Conservation (phyloP, 169 alveolate species). For the Cryptosporidium andersoni region DNA sequence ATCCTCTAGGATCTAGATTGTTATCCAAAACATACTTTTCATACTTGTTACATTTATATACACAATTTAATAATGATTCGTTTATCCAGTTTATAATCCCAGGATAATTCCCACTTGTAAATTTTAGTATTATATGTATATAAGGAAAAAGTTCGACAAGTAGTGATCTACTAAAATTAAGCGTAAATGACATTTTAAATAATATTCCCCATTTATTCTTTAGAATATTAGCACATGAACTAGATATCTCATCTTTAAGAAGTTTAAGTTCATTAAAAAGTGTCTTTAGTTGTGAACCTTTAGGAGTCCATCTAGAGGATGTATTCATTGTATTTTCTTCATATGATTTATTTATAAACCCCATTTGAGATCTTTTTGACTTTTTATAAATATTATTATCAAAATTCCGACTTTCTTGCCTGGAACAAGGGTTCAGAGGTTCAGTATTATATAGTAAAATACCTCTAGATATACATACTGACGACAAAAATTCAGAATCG, state of each 20-base stretch:
- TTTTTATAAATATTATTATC: background rate
- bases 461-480: constrained; percentile 51
- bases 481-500: background rate
- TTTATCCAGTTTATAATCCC: background rate
- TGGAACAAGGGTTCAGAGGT: constrained; percentile 58
- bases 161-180: background rate
- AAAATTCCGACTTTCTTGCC: constrained; percentile 26
- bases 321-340: constrained; percentile 1
- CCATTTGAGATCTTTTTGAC: background rate
- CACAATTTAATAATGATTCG: background rate
- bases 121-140: background rate
- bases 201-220: background rate
- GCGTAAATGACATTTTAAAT: background rate
- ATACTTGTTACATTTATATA: constrained; percentile 14
- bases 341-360: background rate
- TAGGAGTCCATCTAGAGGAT: constrained; percentile 56
- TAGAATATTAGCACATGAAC: background rate
- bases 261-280: background rate
- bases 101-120: background rate
- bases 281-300: constrained; percentile 15
- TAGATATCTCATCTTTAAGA: constrained; percentile 24
- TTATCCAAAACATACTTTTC: background rate
- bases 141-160: constrained; percentile 47
- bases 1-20: too few relatives aligned
- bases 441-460: constrained; percentile 39